These are phyloP conservation scores for Saturnispora dispora DNA, from an alignment of 805 yeast species.

Conservation along the genomic window DNA sequence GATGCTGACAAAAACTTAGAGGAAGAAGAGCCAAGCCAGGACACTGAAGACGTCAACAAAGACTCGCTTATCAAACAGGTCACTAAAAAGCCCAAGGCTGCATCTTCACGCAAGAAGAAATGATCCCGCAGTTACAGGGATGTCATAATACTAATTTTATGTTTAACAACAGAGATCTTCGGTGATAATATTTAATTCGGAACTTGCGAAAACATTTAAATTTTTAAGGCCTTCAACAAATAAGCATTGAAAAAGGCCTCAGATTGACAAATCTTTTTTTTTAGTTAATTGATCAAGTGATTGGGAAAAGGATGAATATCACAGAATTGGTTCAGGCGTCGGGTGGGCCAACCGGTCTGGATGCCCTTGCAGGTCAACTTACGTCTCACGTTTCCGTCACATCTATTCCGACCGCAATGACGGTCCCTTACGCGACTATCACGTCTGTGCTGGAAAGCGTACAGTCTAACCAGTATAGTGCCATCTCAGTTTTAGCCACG, in stretches of 20 bases:
- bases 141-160: not conserved
- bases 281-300: not conserved
- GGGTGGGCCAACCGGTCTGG: not conserved
- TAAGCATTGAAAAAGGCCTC: not conserved
- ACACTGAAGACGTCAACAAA: conserved; percentile 43
- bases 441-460: conserved; percentile 13
- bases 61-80: conserved; percentile 52
- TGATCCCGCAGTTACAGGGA: not conserved
- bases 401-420: conserved; percentile 7
- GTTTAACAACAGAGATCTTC: not conserved
- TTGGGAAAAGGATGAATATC: not conserved
- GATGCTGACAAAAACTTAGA: conserved; percentile 27
- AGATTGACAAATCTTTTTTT: not conserved
- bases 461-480: not conserved
- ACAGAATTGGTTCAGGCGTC: not conserved
- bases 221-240: not conserved
- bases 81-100: conserved; percentile 1
- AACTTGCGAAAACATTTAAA: not conserved
- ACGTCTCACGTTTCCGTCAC: not conserved
- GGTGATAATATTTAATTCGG: not conserved
- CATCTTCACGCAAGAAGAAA: not conserved
- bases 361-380: not conserved
- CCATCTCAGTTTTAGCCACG: not conserved
- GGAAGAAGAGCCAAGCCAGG: conserved; percentile 33
- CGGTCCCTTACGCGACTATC: conserved; percentile 11